phyloP scores from a whole-genome alignment of 2,329 filamentous ascomycete species.

The Cladosporium halotolerans region DNA sequence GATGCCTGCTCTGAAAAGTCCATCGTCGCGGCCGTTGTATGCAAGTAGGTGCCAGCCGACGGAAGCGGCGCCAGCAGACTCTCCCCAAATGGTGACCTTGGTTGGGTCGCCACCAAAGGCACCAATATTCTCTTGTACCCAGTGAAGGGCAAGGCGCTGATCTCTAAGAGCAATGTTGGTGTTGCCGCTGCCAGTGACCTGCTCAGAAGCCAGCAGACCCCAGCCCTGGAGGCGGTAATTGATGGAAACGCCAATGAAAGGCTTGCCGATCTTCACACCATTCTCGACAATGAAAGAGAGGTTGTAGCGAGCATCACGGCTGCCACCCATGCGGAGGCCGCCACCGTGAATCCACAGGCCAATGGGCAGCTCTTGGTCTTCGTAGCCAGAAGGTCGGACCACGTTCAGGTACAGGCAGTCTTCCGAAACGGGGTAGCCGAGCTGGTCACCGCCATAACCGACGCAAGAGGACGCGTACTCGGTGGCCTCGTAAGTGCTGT shows the following conservation, averaged over 20 bases:
- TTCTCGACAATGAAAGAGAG: constrained; percentile 53
- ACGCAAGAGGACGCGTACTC: constrained; percentile 39
- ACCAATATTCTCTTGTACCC: constrained; percentile 39
- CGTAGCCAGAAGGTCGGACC: constrained; percentile 46
- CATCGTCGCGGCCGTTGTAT: constrained; percentile 43
- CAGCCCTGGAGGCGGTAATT: constrained; percentile 61
- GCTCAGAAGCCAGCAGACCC: constrained; percentile 59
- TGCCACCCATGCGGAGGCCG: constrained; percentile 44
- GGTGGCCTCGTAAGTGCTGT: constrained; percentile 34
- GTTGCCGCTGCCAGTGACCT: constrained; percentile 48
- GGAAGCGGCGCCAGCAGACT: constrained; percentile 26
- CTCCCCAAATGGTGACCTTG: constrained; percentile 41
- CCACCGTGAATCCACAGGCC: constrained; percentile 32
- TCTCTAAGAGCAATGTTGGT: constrained; percentile 43
- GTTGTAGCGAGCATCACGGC: constrained; percentile 54
- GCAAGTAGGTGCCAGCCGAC: constrained; percentile 44
- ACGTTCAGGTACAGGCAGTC: constrained; percentile 60
- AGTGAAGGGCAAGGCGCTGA: constrained; percentile 41
- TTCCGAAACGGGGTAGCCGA: constrained; percentile 40
- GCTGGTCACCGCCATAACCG: constrained; percentile 33
- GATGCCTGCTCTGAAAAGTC: constrained; percentile 42
- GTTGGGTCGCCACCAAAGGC: constrained; percentile 69
- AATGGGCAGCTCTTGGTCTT: constrained; percentile 46
- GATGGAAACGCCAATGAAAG: constrained; percentile 54
- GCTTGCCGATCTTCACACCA: constrained; percentile 36